Evolutionary conservation across 176 grass and related monocot genomes (phyloP).

Genomic region (Aechmea fasciata): DNA sequence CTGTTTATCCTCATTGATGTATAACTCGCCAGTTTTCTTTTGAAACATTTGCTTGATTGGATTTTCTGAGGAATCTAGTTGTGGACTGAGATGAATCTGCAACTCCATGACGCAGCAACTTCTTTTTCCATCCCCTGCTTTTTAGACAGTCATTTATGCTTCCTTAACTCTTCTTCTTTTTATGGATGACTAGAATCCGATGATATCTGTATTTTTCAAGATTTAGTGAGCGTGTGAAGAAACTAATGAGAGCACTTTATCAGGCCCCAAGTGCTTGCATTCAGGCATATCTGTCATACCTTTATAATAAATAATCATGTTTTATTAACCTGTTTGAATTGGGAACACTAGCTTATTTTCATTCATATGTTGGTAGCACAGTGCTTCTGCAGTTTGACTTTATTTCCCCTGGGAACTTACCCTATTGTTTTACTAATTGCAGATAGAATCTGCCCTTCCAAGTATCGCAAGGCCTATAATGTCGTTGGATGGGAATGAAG

Average conservation of each 20-base stretch:
- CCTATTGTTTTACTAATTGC: slow-evolving; percentile 24
- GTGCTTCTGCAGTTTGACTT: neutral
- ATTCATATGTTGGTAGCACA: neutral
- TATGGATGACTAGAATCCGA: too few relatives aligned
- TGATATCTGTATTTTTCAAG: too few relatives aligned
- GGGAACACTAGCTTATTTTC: neutral
- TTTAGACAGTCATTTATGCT: too few relatives aligned
- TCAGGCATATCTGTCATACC: neutral
- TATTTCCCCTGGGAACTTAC: neutral
- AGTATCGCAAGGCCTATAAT: slow-evolving; percentile 98
- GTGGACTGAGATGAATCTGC: too few relatives aligned
- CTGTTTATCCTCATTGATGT: too few relatives aligned
- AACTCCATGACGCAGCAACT: too few relatives aligned
- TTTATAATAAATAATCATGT: neutral
- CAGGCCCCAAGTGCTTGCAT: neutral
- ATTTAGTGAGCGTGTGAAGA: too few relatives aligned
- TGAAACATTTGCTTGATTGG: neutral
- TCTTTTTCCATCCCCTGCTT: too few relatives aligned
- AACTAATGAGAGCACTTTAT: neutral
- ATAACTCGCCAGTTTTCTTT: neutral
- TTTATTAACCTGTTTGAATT: neutral
- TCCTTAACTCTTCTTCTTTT: too few relatives aligned
- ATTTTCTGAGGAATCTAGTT: too few relatives aligned
- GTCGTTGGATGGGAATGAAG: slow-evolving; percentile 98
- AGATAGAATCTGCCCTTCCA: slow-evolving; percentile 98